Evolutionary conservation across 1,284 basidiomycete genomes (phyloP), one percentile per base, ranked within the genome.

Genomic region (Ganoderma multipileum): DNA sequence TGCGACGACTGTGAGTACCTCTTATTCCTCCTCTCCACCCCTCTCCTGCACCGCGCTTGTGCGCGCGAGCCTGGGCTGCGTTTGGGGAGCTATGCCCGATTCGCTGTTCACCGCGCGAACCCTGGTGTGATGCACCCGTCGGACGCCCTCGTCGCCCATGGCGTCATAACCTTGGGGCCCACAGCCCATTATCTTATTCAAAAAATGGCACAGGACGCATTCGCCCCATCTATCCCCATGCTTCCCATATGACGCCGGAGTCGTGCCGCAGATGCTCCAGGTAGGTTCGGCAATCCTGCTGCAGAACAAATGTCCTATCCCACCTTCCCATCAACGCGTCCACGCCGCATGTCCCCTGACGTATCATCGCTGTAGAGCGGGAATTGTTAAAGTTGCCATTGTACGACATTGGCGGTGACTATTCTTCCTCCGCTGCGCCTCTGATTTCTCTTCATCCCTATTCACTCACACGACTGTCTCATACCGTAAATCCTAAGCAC

Each of bases 1-100:
- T 99, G 97, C 80, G 96, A 99, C 80, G 97, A 99, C 78, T 91
- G 97, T 98, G 75, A 76, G 88, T 84, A 1, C 47, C 23, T 50
- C 47, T 14, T 5, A 3, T 47, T 41, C 36, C 14, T 36, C 23
- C 18, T 28, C 47, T 36, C 33, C 57, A 23, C 54, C 36, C 42
- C n/a, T 20, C n/a, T 28, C 39, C 36, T 39, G 11, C 39, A 12
- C 36, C n/a, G 11, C 47, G 23, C 47, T 26, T 20, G 9, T 50
- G 47, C 47, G 47, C 50, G 36, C 42, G 47, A 38, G 8, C 73
- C 75, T 68, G 63, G 14, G 73, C 57, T 70, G 63, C 38, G 58
- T n/a, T n/a, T 18, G 2, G 20, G 9, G 14, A 41, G 14, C 23
- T 23, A 38, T 6, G 36, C 38, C 20, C 18, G 30, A 23, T 23